Percentiles rank a stretch among this genome's conserved stretches.
phyloP scores from a whole-genome alignment of 2,329 filamentous ascomycete genomes.

The Calycina marina region DNA sequence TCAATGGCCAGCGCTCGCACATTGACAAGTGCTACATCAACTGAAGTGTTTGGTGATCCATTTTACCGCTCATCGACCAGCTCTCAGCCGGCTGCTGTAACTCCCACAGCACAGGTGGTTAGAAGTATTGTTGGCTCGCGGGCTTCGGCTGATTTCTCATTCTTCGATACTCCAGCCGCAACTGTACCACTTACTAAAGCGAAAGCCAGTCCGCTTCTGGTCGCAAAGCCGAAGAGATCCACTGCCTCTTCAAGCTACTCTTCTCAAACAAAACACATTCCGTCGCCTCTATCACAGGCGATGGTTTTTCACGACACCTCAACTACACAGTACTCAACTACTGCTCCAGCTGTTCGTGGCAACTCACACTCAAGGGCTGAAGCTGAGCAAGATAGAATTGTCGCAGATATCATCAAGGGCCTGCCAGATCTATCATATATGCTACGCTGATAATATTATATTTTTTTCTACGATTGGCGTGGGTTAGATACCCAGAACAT shows the following conservation, averaged over 20 bases:
- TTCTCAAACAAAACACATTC: constrained; percentile 1
- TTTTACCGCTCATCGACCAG: no score
- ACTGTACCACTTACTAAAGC: constrained; percentile 1
- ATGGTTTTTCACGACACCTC: neutral
- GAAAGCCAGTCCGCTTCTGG: no score
- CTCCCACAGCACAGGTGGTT: no score
- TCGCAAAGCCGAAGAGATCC: no score
- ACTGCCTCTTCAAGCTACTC: neutral
- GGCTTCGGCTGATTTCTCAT: constrained; percentile 24
- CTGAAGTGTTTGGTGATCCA: no score
- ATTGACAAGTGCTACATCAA: no score
- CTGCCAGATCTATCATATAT: constrained; percentile 25
- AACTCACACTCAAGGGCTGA: constrained; percentile 17
- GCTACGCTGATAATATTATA: constrained; percentile 15
- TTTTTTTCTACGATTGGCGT: no score
- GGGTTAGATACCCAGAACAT: neutral
- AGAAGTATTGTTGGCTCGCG: no score
- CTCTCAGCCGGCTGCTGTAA: no score
- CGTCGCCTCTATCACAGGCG: neutral
- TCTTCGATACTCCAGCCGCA: constrained; percentile 19
- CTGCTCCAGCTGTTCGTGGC: constrained; percentile 3
- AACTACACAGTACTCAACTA: constrained; percentile 4
- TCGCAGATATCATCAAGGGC: constrained; percentile 19
- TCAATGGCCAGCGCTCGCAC: no score
- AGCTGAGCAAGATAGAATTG: constrained; percentile 21